Percentiles rank a stretch among this genome's conserved stretches.
Evolutionary conservation across 495 filamentous ascomycete species (phyloP).

Genomic region (Hypomontagnella monticulosa): DNA sequence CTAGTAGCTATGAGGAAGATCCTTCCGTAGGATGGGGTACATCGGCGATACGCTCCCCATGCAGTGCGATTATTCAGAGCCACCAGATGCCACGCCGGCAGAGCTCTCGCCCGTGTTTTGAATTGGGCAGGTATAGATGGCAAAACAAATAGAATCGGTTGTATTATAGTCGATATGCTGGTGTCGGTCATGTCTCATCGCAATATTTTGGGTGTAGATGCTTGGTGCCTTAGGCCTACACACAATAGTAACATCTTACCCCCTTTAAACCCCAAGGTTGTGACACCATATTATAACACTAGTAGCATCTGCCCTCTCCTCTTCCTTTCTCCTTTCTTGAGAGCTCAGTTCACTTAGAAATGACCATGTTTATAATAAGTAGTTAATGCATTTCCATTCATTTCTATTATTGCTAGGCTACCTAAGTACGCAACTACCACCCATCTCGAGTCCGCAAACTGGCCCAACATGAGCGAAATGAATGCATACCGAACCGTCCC

Average conservation of each 20-base stretch:
- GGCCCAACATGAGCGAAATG: conserved; percentile 11
- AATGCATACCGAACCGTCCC: conserved; percentile 14
- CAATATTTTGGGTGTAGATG: no score
- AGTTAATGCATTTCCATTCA: conserved; percentile 7
- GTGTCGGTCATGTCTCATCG: no score
- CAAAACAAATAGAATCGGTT: no score
- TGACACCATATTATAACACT: no score
- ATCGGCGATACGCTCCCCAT: conserved; percentile 9
- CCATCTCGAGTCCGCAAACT: conserved; percentile 1
- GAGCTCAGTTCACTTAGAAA: not conserved
- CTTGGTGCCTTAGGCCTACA: no score
- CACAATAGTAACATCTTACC: not conserved
- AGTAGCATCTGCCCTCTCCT: not conserved
- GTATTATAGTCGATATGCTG: no score
- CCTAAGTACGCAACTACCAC: conserved; percentile 1
- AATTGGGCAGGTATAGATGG: not conserved
- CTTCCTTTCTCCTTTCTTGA: no score
- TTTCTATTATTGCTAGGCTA: conserved; percentile 19
- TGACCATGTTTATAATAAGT: not conserved
- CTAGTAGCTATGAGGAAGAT: no score
- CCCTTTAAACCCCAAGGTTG: not conserved
- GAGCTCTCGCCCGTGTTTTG: not conserved
- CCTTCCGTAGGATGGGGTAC: not conserved
- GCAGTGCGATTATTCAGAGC: conserved; percentile 40
- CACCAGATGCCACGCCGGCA: not conserved